Evolutionary conservation across 495 filamentous ascomycete species (phyloP).

Genomic region (Apiosordaria backusii): DNA sequence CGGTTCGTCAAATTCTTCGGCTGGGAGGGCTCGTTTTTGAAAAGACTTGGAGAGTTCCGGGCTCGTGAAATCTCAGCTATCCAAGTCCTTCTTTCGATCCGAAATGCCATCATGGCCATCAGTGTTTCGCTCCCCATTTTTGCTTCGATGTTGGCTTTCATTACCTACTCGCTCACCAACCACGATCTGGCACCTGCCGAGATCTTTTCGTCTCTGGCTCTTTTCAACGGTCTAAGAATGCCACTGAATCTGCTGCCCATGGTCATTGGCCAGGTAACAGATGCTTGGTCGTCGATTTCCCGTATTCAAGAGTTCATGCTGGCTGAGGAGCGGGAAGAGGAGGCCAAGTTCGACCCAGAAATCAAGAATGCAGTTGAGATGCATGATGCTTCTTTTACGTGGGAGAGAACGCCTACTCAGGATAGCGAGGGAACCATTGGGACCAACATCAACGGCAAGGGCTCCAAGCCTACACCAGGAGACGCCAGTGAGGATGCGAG

Average conservation of each 20-base stretch:
- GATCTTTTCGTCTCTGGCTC: constrained; percentile 86
- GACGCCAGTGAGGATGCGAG: constrained; percentile 47
- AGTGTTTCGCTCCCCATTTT: constrained; percentile 76
- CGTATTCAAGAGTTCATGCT: constrained; percentile 84
- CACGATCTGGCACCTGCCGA: constrained; percentile 68
- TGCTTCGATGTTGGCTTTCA: constrained; percentile 91
- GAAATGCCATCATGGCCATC: constrained; percentile 80
- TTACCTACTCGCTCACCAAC: constrained; percentile 79
- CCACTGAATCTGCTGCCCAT: constrained; percentile 84
- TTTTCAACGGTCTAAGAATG: constrained; percentile 88
- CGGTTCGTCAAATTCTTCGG: constrained; percentile 95
- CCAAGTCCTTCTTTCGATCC: constrained; percentile 72
- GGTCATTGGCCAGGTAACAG: constrained; percentile 82
- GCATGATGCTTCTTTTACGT: constrained; percentile 77
- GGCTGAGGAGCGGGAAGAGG: constrained; percentile 80
- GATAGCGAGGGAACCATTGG: constrained; percentile 46
- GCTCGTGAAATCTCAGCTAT: constrained; percentile 71
- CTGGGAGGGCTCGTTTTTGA: constrained; percentile 84
- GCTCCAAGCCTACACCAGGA: constrained; percentile 31
- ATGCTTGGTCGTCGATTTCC: constrained; percentile 78
- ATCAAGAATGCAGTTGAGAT: constrained; percentile 68
- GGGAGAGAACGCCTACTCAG: constrained; percentile 74
- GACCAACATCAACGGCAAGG: constrained; percentile 32
- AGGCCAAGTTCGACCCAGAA: constrained; percentile 59
- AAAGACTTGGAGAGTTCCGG: constrained; percentile 69